Conservation (phyloP, 83 land plant genomes). For the Picea abies region DNA sequence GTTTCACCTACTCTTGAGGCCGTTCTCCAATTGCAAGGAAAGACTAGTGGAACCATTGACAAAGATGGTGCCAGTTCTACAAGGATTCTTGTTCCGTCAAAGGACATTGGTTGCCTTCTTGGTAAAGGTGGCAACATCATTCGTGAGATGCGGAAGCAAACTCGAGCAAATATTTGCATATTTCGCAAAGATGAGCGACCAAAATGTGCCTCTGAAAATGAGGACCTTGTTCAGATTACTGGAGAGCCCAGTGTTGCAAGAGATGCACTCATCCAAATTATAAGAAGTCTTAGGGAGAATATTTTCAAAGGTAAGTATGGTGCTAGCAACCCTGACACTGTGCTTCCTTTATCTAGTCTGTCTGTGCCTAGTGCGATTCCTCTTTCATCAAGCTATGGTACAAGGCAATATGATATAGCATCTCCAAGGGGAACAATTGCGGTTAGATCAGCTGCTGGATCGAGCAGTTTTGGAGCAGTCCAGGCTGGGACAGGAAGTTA, state of each 20-base stretch:
- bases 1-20: too few species aligned
- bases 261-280: slow-evolving; percentile 17
- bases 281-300: slow-evolving; percentile 62
- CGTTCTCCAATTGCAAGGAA: not conserved
- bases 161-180: slow-evolving; percentile 59
- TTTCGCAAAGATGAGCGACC: slow-evolving; percentile 50
- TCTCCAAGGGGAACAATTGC: slow-evolving; percentile 41
- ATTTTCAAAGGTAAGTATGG: slow-evolving; percentile 46
- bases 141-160: slow-evolving; percentile 35
- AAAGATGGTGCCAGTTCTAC: slow-evolving; percentile 32
- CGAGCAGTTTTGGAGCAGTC: slow-evolving; percentile 39
- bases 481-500: slow-evolving; percentile 17
- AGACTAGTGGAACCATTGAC: slow-evolving; percentile 56
- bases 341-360: too few species aligned
- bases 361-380: slow-evolving; percentile 11
- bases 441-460: slow-evolving; percentile 27
- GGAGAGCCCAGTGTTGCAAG: slow-evolving; percentile 54
- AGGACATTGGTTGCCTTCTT: too few species aligned
- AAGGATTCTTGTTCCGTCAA: slow-evolving; percentile 14
- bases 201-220: slow-evolving; percentile 31
- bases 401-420: slow-evolving; percentile 42
- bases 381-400: slow-evolving; percentile 24
- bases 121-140: too few species aligned
- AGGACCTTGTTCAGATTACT: slow-evolving; percentile 30
- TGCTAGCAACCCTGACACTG: slow-evolving; percentile 22